Conservation (phyloP, 352 stramenopile species). For the Pythium rhizo-oryzae region DNA sequence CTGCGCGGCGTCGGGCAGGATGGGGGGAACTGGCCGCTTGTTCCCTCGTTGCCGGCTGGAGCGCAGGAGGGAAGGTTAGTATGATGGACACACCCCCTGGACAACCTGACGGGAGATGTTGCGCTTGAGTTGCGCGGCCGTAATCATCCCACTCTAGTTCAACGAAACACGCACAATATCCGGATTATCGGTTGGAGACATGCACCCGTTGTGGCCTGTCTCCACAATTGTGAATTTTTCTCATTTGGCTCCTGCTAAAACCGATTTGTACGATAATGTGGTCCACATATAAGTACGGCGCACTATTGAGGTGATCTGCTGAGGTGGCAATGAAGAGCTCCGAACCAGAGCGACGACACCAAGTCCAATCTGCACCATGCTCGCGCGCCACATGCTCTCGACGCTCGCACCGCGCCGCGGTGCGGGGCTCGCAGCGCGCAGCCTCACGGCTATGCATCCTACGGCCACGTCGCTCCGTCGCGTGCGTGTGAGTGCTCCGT, state of each 20-base stretch:
- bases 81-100: conserved; percentile 14
- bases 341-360: conserved; percentile 1
- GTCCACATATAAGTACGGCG: not conserved
- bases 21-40: conserved; percentile 5
- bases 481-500: not conserved
- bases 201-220: not conserved
- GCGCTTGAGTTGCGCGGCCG: conserved; percentile 7
- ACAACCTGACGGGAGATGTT: not conserved
- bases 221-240: not conserved
- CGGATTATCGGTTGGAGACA: not conserved
- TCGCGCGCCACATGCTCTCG: conserved; percentile 8
- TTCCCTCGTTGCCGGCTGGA: not conserved
- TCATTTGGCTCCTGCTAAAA: not conserved
- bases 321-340: not conserved
- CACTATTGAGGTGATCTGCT: not conserved
- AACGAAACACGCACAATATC: conserved; percentile 1
- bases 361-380: not conserved
- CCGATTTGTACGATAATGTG: not conserved
- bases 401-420: conserved; percentile 9
- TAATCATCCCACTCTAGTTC: conserved; percentile 5
- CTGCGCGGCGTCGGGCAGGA: not conserved
- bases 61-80: not conserved
- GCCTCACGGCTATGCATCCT: not conserved
- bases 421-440: not conserved
- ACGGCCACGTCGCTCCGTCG: not conserved